A percentile compares a stretch with the other conserved stretches of the same genome.
Evolutionary conservation across 345 rosid species (phyloP).

Genomic region (Brassica napus): Da-Ae NC_063435.1:26863501-26864000

Average conservation of each 20-base stretch:
- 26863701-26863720: neutral
- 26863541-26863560: no score
- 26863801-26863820: neutral
- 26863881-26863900: constrained; percentile 39
- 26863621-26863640: no score
- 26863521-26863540: no score
- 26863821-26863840: no score
- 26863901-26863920: neutral
- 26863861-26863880: constrained; percentile 1
- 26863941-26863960: constrained; percentile 58
- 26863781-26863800: neutral
- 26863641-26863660: neutral
- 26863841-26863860: neutral
- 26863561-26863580: no score
- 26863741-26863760: neutral
- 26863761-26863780: neutral
- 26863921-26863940: constrained; percentile 3
- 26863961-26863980: constrained; percentile 66
- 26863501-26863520: no score
- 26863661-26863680: neutral
- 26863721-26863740: neutral
- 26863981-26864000: constrained; percentile 42
- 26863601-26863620: neutral
- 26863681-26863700: neutral
- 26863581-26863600: no score